Conservation (phyloP, 495 filamentous ascomycete species). For the Recurvomyces mirabilis region DNA sequence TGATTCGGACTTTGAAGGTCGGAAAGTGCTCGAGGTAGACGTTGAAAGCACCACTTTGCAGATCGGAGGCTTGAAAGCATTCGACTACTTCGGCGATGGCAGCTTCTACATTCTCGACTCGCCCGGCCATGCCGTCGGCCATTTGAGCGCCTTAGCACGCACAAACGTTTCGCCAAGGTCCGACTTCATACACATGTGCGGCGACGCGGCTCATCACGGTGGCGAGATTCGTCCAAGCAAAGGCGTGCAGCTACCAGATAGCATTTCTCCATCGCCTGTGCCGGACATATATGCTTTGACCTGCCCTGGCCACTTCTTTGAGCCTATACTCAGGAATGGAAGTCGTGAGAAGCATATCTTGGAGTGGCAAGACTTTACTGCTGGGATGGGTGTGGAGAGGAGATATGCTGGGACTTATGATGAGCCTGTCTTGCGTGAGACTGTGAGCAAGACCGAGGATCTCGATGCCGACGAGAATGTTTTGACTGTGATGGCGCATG, state of each 20-base stretch:
- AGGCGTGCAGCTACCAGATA: slow-evolving; percentile 10
- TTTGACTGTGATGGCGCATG: slow-evolving; percentile 16
- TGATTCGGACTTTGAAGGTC: slow-evolving; percentile 12
- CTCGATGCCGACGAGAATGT: slow-evolving; percentile 8
- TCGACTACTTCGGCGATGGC: slow-evolving; percentile 44
- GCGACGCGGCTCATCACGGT: slow-evolving; percentile 11
- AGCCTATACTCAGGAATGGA: slow-evolving; percentile 5
- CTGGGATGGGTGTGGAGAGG: background rate
- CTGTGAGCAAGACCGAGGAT: slow-evolving; percentile 7
- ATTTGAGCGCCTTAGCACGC: slow-evolving; percentile 35
- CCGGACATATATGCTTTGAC: slow-evolving; percentile 1
- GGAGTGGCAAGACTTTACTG: background rate
- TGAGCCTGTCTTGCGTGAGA: slow-evolving; percentile 2
- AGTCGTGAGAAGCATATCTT: slow-evolving; percentile 6
- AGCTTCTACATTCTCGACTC: slow-evolving; percentile 36
- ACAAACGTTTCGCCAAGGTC: slow-evolving; percentile 74
- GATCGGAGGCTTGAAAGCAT: slow-evolving; percentile 39
- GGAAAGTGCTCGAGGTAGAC: slow-evolving; percentile 12
- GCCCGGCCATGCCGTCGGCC: slow-evolving; percentile 38
- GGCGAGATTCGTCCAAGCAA: slow-evolving; percentile 12
- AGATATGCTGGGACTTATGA: slow-evolving; percentile 6
- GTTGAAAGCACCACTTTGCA: background rate
- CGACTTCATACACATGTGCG: slow-evolving; percentile 32
- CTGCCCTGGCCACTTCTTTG: slow-evolving; percentile 13
- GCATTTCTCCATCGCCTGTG: slow-evolving; percentile 8